A percentile compares a stretch with the other conserved stretches of the same genome.
These are phyloP conservation scores for Uncinocarpus reesii DNA, from an alignment of 2,329 filamentous ascomycete genomes.

Conservation along the genomic window DNA sequence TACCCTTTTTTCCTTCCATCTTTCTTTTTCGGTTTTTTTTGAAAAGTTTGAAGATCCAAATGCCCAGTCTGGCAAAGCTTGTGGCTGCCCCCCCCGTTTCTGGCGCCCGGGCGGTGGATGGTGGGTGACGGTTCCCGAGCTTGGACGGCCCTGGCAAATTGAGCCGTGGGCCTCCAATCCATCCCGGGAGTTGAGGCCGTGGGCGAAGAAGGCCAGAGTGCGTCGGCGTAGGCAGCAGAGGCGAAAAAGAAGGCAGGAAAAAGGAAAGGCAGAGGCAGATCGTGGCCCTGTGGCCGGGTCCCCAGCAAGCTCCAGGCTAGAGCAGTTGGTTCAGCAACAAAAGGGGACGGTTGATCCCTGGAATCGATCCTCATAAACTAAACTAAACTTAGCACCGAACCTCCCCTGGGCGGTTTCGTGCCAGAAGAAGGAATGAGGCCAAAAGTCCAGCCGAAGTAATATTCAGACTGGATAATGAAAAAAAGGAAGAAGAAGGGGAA, in stretches of 20 bases:
- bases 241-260: background rate
- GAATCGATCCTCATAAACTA: background rate
- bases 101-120: background rate
- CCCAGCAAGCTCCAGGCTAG: background rate
- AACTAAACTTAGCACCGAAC: background rate
- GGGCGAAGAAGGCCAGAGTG: background rate
- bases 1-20: background rate
- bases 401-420: background rate
- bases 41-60: background rate
- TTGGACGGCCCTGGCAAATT: background rate
- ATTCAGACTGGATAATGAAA: too few relatives aligned
- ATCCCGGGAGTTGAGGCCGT: background rate
- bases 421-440: too few relatives aligned
- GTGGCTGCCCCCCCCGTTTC: background rate
- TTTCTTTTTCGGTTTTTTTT: background rate
- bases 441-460: too few relatives aligned
- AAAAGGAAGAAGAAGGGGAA: too few relatives aligned
- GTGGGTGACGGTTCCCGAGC: background rate
- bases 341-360: background rate
- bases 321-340: too few relatives aligned
- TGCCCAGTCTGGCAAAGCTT: background rate
- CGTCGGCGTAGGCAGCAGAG: background rate
- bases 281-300: background rate
- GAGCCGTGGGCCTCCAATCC: background rate
- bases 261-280: background rate